Evolutionary conservation across 2,329 filamentous ascomycete species (phyloP), one percentile per base, ranked within the genome.

Genomic region (Pseudonectria buxi): DNA sequence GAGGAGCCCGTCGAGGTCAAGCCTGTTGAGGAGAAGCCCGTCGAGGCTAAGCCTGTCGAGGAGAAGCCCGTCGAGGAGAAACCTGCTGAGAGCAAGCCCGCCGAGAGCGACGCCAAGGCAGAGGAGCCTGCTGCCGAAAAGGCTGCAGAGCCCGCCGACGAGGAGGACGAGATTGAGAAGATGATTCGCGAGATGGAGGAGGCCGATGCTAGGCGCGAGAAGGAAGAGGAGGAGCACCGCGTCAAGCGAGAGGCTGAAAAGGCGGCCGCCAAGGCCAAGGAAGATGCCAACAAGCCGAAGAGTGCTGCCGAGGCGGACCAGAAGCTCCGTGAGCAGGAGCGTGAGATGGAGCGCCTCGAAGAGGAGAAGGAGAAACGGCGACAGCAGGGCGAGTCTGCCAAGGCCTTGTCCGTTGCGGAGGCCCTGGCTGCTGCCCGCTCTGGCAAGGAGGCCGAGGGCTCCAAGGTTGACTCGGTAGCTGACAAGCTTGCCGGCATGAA

Each of bases 321-420:
- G 39, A 83, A 81, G 62, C 74, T 88, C 40, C 76, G 74, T 14
- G 83, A 88, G 59, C 74, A 81, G 43, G 83, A 86, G 57, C 72
- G 73, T 14, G 83, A 83, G 62, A 82, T 80, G 71, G 81, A 83
- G 52, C 78, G 76, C 41, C 64, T 83, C 2, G 84, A 87, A 55
- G 82, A 86, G 60, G 82, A 80, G 58, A 74, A 73, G 49, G 79
- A 80, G 56, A 70, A 68, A 36, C 72, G 72, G 54, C 72, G 73
- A 32, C 60, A 62, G 34, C 62, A 65, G 32, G 64, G 58, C 7
- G 74, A 78, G 43, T 63, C 70, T 39, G 67, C 62, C 28, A 69
- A 72, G 47, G 51, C 59, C 12, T 45, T 63, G 30, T 69, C 68
- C 1, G 65, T 77, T 14, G 65, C 69, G 3, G 80, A 84, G 13